These are phyloP conservation scores for Fusarium sp. DNA, from an alignment of 2,329 filamentous ascomycete genomes.

Conservation along the genomic window DNA sequence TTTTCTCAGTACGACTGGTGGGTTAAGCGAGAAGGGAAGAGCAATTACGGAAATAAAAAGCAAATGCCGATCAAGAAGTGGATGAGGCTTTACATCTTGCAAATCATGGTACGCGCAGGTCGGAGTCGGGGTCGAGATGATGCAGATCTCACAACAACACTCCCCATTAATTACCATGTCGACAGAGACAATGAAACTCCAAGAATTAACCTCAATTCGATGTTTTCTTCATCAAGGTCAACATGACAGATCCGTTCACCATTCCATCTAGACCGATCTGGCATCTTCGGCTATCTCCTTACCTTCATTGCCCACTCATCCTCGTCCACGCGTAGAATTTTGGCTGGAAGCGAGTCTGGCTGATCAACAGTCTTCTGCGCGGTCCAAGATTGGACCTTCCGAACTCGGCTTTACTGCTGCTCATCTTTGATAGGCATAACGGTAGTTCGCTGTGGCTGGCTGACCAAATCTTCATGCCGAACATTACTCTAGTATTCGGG, in stretches of 20 bases:
- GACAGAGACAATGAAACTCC: neutral
- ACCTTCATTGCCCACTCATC: neutral
- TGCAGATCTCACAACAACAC: neutral
- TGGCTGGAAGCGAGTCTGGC: neutral
- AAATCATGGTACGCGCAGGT: neutral
- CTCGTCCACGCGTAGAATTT: slow-evolving; percentile 6
- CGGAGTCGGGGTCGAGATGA: neutral
- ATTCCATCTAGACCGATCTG: slow-evolving; percentile 4
- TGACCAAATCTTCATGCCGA: slow-evolving; percentile 19
- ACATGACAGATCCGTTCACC: neutral
- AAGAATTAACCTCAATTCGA: neutral
- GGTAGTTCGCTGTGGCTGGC: slow-evolving; percentile 28
- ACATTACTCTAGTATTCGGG: neutral
- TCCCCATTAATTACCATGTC: neutral
- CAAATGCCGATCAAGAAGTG: neutral
- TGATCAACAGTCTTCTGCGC: neutral
- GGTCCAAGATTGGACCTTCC: slow-evolving; percentile 2
- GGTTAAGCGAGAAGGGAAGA: neutral
- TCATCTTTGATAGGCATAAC: slow-evolving; percentile 19
- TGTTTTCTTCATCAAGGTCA: neutral
- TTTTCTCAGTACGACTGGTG: neutral
- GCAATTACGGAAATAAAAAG: neutral
- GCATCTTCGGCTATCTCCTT: slow-evolving; percentile 6
- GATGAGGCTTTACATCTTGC: neutral
- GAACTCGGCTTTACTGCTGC: neutral